Percentiles rank a stretch among this genome's conserved stretches.
These are phyloP conservation scores for Theileria annulata DNA, from an alignment of 169 alveolate genomes.

Conservation along the genomic window DNA sequence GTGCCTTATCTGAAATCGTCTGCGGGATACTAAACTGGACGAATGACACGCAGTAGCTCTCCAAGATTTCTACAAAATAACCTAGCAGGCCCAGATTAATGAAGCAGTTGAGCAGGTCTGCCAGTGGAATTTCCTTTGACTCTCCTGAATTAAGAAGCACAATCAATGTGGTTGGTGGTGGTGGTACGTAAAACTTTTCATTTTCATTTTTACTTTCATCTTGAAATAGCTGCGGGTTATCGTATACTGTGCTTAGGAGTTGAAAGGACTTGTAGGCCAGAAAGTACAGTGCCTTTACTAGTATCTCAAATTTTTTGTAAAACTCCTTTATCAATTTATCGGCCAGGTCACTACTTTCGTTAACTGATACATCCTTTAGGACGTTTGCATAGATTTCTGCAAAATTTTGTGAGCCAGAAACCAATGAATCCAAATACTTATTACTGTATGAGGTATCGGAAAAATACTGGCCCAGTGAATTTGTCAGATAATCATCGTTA, in stretches of 20 bases:
- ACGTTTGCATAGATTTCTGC: constrained; percentile 23
- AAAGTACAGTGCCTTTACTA: constrained; percentile 30
- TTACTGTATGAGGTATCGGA: background rate
- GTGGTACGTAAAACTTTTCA: background rate
- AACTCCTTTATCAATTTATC: constrained; percentile 10
- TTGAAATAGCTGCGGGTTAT: background rate
- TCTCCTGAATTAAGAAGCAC: background rate
- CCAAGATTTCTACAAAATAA: constrained; percentile 2
- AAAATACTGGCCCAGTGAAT: background rate
- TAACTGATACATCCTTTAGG: constrained; percentile 21
- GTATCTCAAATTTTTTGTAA: constrained; percentile 14
- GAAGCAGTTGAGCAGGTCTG: constrained; percentile 5
- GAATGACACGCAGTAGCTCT: background rate
- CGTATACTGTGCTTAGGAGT: background rate
- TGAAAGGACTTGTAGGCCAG: constrained; percentile 29
- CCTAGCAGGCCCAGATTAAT: background rate
- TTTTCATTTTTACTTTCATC: background rate
- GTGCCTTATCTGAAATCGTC: background rate
- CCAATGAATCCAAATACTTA: constrained; percentile 4
- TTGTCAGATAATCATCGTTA: background rate
- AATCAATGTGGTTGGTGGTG: background rate
- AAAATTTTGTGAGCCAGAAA: constrained; percentile 3
- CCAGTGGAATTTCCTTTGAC: background rate
- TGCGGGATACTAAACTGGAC: constrained; percentile 4
- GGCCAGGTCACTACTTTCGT: constrained; percentile 3